These are phyloP conservation scores for Penicillium sp. DNA, from an alignment of 2,329 filamentous ascomycete genomes.

Conservation along the genomic window DNA sequence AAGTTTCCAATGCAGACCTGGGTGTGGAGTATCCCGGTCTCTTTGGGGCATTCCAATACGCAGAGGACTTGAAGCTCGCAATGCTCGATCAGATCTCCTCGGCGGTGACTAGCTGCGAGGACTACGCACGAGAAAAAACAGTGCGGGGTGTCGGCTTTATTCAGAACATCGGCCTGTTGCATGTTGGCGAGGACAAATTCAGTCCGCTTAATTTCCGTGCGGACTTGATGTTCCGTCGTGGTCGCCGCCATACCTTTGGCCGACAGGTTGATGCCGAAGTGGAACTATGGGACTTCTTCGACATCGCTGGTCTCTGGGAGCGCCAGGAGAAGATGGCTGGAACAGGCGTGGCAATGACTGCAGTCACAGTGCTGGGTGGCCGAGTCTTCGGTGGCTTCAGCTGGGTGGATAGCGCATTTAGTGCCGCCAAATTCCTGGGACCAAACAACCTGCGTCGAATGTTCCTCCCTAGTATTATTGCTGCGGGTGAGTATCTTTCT, in stretches of 20 bases:
- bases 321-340: slow-evolving; percentile 92
- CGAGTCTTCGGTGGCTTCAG: slow-evolving; percentile 77
- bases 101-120: slow-evolving; percentile 76
- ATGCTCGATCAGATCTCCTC: slow-evolving; percentile 86
- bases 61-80: slow-evolving; percentile 85
- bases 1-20: slow-evolving; percentile 72
- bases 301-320: slow-evolving; percentile 76
- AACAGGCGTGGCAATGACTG: slow-evolving; percentile 89
- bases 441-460: slow-evolving; percentile 76
- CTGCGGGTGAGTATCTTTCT: slow-evolving; percentile 64
- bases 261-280: slow-evolving; percentile 83
- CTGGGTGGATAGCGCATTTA: slow-evolving; percentile 85
- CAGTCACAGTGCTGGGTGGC: slow-evolving; percentile 79
- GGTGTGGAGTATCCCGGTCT: slow-evolving; percentile 84
- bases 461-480: slow-evolving; percentile 73
- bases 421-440: slow-evolving; percentile 75
- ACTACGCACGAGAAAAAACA: slow-evolving; percentile 75
- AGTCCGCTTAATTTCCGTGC: slow-evolving; percentile 81
- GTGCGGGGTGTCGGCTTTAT: slow-evolving; percentile 80
- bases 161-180: slow-evolving; percentile 80
- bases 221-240: slow-evolving; percentile 87
- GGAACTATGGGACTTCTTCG: slow-evolving; percentile 91
- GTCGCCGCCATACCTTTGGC: slow-evolving; percentile 72
- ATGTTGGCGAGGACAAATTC: slow-evolving; percentile 79
- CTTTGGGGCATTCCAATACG: slow-evolving; percentile 82